A percentile compares a stretch with the other conserved stretches of the same genome.
Conservation (phyloP, 2,329 filamentous ascomycete genomes). For the Neonectria hederae region DNA sequence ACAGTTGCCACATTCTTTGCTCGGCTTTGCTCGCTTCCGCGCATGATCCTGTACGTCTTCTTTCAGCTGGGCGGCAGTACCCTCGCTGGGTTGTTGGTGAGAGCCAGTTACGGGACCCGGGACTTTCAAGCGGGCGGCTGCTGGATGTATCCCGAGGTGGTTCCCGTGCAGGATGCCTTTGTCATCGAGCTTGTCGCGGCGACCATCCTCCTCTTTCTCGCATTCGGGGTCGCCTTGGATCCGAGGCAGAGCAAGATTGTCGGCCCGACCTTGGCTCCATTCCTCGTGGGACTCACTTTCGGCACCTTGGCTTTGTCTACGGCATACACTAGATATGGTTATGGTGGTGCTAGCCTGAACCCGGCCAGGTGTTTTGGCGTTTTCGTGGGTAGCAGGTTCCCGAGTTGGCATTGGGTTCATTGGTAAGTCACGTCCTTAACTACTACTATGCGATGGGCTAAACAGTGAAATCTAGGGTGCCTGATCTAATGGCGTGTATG, state of each 20-base stretch:
- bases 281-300: slow-evolving; percentile 56
- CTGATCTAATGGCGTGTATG: slow-evolving; percentile 22
- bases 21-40: slow-evolving; percentile 58
- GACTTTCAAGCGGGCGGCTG: slow-evolving; percentile 46
- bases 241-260: slow-evolving; percentile 59
- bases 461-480: slow-evolving; percentile 22
- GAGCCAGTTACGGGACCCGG: slow-evolving; percentile 42
- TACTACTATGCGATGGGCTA: not conserved
- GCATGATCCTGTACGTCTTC: slow-evolving; percentile 58
- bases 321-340: slow-evolving; percentile 37
- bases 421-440: slow-evolving; percentile 26
- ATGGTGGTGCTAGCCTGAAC: slow-evolving; percentile 36
- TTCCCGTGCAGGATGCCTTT: slow-evolving; percentile 48
- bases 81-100: slow-evolving; percentile 38
- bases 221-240: slow-evolving; percentile 64
- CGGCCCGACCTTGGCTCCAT: slow-evolving; percentile 59
- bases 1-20: slow-evolving; percentile 63
- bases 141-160: slow-evolving; percentile 38
- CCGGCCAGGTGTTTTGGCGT: slow-evolving; percentile 36
- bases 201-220: slow-evolving; percentile 59
- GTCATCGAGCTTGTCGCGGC: slow-evolving; percentile 59
- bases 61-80: slow-evolving; percentile 58
- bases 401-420: slow-evolving; percentile 40
- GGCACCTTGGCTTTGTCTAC: slow-evolving; percentile 51
- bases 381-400: slow-evolving; percentile 35